Conservation (phyloP, 139 green algal genomes). For the Coccomyxa sp. region DNA sequence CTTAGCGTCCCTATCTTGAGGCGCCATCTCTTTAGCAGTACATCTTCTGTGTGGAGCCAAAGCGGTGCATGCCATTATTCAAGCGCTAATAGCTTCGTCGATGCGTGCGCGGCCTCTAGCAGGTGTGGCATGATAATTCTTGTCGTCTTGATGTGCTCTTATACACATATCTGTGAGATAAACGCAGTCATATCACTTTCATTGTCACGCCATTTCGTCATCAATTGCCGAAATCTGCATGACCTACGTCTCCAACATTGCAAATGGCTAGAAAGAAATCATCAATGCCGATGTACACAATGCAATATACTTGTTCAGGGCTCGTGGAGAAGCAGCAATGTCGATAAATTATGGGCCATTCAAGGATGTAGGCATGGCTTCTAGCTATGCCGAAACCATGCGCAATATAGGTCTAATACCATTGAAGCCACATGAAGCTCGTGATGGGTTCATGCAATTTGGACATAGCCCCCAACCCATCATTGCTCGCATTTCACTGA, state of each 20-base stretch:
- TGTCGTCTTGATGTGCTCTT: too few relatives aligned
- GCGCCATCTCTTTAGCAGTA: slow-evolving; percentile 23
- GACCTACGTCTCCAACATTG: slow-evolving; percentile 10
- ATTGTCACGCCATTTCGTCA: too few relatives aligned
- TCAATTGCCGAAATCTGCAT: slow-evolving; percentile 6
- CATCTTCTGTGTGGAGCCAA: slow-evolving; percentile 34
- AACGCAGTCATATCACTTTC: too few relatives aligned
- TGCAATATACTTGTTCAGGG: slow-evolving; percentile 14
- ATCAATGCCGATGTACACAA: neutral
- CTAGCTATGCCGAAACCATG: slow-evolving; percentile 3
- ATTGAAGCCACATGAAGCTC: neutral
- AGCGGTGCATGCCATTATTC: slow-evolving; percentile 31
- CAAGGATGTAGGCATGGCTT: slow-evolving; percentile 14
- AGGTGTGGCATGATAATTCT: too few relatives aligned
- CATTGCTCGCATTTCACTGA: neutral
- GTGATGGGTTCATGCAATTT: neutral
- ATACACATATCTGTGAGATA: too few relatives aligned
- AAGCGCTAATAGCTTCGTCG: slow-evolving; percentile 25
- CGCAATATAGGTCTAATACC: neutral
- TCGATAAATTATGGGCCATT: slow-evolving; percentile 14
- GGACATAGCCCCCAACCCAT: neutral
- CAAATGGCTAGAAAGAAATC: neutral
- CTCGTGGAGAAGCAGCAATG: neutral
- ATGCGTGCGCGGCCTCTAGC: neutral
- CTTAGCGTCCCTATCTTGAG: neutral